Base-by-base conservation (phyloP, 2,329 filamentous ascomycete genomes). In the Orbilia oligospora region DNA sequence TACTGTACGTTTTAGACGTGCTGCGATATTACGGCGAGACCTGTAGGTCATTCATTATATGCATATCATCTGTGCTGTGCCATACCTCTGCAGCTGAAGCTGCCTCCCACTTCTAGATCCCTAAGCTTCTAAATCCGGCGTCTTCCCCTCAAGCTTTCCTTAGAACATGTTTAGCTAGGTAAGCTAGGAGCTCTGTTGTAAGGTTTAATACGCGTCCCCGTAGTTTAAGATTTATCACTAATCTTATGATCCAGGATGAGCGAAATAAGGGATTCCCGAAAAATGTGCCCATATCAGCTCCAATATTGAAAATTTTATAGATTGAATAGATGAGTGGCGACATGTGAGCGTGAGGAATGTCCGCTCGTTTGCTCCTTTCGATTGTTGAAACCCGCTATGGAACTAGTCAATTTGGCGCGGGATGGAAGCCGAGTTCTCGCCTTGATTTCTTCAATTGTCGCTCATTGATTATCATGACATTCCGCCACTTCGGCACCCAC, bases 381-480 rank as follows among this genome's bases (percentile, higher is more conserved):
- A 65, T 12, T 65, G 44, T 65, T 65, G 61, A 65, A 65, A 65
- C 61, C 46, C n/a, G 61, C 27, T 16, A 65, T 65, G 61, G 41
- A 68, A 33, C 44, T 46, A 46, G 44, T 20, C 18, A 46, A 46
- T 61, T 73, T 58, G 51, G 61, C 61, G 44, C 70, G 51, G 61
- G 49, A 51, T 55, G 18, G 36, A 30, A 36, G 10, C 44, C 12
- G 27, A 30, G 27, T 30, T 30, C 61, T 61, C 61, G 61, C 33
- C 56, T 71, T 49, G 66, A 44, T 61, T 46, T 49, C 46, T 27
- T n/a, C n/a, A n/a, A n/a, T n/a, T 33, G 44, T 46, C 38, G 14
- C 10, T n/a, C 38, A 41, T n/a, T n/a, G n/a, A n/a, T n/a, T 14
- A 38, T 10, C 36, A 14, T 41, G 16, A 14, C 10, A 41, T 46